Percentiles rank a stretch among this genome's conserved stretches.
Conservation (phyloP, 768 basidiomycete species). For the Mycena venus region DNA sequence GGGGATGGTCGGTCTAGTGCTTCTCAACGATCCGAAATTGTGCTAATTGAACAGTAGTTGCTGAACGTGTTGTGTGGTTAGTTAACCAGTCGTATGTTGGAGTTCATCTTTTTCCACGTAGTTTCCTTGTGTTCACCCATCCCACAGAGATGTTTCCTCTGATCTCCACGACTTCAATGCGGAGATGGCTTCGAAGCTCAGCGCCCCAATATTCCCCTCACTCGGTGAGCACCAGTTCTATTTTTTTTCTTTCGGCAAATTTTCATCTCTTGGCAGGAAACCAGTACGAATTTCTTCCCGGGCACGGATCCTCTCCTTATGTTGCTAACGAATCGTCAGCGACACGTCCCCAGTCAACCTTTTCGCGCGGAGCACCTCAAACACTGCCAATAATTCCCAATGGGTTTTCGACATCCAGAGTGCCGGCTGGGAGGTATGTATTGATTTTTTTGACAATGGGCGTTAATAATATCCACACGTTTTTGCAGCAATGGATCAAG, state of each 20-base stretch:
- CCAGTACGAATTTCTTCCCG: no score
- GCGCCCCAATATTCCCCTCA: conserved; percentile 43
- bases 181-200: conserved; percentile 43
- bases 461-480: no score
- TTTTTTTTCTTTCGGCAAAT: no score
- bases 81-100: conserved; percentile 41
- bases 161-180: conserved; percentile 46
- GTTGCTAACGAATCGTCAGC: conserved; percentile 30
- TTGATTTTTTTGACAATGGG: background rate
- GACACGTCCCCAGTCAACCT: conserved; percentile 56
- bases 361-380: conserved; percentile 51
- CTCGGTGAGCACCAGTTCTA: conserved; percentile 43
- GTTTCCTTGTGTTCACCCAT: background rate
- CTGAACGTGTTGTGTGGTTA: conserved; percentile 45
- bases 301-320: no score
- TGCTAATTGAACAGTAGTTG: background rate
- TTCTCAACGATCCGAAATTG: no score
- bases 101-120: no score
- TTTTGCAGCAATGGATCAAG: conserved; percentile 49
- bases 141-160: conserved; percentile 40
- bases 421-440: conserved; percentile 42
- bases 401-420: conserved; percentile 52
- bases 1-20: conserved; percentile 48
- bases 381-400: conserved; percentile 40
- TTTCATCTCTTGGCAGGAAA: no score